phyloP scores from a whole-genome alignment of 495 filamentous ascomycete genomes.

The Penicillium soppii region DNA sequence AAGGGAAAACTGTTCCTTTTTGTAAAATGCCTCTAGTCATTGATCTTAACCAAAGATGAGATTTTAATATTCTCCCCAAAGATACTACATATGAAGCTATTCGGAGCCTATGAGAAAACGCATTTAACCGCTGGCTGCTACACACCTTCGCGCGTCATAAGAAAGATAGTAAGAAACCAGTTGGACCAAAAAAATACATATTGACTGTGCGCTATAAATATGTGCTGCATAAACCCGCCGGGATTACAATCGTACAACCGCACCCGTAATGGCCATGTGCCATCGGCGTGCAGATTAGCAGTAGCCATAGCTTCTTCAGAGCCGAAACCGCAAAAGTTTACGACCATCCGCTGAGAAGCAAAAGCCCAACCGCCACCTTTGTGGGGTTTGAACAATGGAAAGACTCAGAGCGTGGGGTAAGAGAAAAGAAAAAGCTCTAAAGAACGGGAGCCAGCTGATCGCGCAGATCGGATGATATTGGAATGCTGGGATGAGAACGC shows the following conservation, averaged over 20 bases:
- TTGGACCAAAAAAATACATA: conserved; percentile 4
- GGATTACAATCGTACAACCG: conserved; percentile 19
- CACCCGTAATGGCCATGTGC: neutral
- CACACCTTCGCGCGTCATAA: neutral
- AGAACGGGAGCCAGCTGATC: neutral
- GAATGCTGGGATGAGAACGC: conserved; percentile 11
- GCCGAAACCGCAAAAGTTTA: conserved; percentile 13
- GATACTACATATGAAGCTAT: no score
- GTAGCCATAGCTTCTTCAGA: neutral
- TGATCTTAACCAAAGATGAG: no score
- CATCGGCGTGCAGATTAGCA: conserved; percentile 4
- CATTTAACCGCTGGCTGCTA: neutral
- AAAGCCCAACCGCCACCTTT: conserved; percentile 13
- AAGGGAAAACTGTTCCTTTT: no score
- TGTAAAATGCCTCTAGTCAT: no score
- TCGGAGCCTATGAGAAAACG: no score
- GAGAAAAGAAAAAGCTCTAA: neutral
- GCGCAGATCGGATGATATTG: conserved; percentile 5
- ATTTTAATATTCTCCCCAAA: no score
- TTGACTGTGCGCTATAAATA: conserved; percentile 20
- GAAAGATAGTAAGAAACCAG: neutral
- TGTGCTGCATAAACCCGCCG: conserved; percentile 17
- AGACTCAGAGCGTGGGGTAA: neutral
- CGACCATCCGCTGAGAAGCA: conserved; percentile 17
- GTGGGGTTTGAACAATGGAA: conserved; percentile 3